Conservation (phyloP, 352 stramenopile genomes). For the Pythium phragmitis region DNA sequence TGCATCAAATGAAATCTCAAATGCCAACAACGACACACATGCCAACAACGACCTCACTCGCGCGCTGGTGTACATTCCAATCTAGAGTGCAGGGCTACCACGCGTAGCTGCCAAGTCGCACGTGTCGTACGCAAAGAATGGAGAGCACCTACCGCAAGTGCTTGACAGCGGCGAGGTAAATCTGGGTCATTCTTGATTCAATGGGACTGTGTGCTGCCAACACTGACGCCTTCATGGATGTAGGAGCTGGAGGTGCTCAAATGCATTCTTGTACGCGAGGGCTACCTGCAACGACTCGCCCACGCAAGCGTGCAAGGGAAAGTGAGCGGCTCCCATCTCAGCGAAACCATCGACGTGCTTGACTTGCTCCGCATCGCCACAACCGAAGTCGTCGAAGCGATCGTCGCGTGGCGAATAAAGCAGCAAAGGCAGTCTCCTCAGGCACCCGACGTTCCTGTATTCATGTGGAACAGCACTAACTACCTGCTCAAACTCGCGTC, state of each 20-base stretch:
- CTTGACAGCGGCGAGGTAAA: constrained; percentile 56
- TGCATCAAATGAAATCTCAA: background rate
- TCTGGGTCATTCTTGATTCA: background rate
- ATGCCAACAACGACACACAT: background rate
- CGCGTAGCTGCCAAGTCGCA: constrained; percentile 33
- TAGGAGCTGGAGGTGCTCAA: constrained; percentile 90
- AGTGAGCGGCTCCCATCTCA: constrained; percentile 53
- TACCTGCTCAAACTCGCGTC: constrained; percentile 91
- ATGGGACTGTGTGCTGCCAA: background rate
- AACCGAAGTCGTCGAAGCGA: constrained; percentile 87
- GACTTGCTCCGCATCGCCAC: constrained; percentile 85
- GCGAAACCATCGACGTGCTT: constrained; percentile 78
- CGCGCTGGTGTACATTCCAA: background rate
- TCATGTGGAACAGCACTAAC: constrained; percentile 91
- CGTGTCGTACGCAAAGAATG: constrained; percentile 29
- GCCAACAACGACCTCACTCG: background rate
- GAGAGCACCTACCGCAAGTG: constrained; percentile 16
- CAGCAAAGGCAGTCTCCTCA: constrained; percentile 20
- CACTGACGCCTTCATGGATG: background rate
- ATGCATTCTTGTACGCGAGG: constrained; percentile 86
- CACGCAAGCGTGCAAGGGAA: constrained; percentile 42
- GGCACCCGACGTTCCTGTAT: constrained; percentile 29
- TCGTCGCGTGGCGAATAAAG: constrained; percentile 69
- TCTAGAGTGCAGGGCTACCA: constrained; percentile 29
- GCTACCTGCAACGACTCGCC: constrained; percentile 77